Evolutionary conservation across 139 green algal species (phyloP), one percentile per base, ranked within the genome.

Genomic region (Edaphochlamys debaryana): DNA sequence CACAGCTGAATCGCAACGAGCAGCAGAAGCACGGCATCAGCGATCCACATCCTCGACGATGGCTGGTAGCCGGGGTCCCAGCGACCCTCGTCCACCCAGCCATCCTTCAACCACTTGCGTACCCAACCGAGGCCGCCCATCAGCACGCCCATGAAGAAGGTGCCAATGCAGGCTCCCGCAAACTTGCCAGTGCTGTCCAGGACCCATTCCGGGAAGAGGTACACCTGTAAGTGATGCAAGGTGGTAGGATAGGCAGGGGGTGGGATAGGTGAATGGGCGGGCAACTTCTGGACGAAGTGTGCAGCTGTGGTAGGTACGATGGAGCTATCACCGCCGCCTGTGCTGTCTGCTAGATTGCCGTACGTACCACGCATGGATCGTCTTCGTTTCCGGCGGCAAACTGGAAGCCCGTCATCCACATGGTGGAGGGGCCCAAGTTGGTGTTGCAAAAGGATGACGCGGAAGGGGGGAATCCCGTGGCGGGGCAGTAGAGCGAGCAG

Each of bases 391-490:
- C 63, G 27, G 20, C 27, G 4, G 38, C 37, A 37, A 82, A 73
- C 54, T 85, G 75, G 56, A 88, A 88, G 7, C 84, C 84, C n/a
- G 84, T 80, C 84, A 88, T 88, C 84, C 84, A 88, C 84, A 88
- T 88, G 22, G 68, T 88, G 38, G 69, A 80, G 1, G 84, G 13
- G 11, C 54, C n/a, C 30, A 88, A 76, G 38, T 38, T n/a, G 1
- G 84, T 85, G 75, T 88, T 85, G 60, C 84, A 88, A 58, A 88
- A 88, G 64, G 40, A 42, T 1, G 70, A 68, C 19, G 67, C 50
- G 27, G 74, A 76, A 19, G 74, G 67, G 20, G 73, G 74, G n/a
- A 52, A 4, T 0, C 27, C 42, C 25, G 34, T n/a, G 30, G 32
- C 52, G 19, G 84, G 77, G 69, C 84, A 88, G 5, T 34, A 30